Percentiles rank a stretch among this genome's conserved stretches.
Evolutionary conservation across 768 basidiomycete genomes (phyloP).

Genomic region (Piloderma croceum): DNA sequence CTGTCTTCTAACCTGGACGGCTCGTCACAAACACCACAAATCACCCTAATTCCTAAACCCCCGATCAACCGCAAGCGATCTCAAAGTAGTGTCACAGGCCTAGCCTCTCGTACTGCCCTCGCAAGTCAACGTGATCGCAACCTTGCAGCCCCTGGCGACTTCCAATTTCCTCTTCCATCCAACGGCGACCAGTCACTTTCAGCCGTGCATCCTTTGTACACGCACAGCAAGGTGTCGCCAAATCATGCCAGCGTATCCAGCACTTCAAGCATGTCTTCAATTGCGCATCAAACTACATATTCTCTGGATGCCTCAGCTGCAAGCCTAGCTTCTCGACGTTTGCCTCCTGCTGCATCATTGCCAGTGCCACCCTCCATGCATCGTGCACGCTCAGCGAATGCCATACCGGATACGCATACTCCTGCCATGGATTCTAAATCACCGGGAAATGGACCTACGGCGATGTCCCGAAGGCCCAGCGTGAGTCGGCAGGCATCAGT

Average conservation of each 20-base stretch:
- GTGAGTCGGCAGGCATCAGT: slow-evolving; percentile 48
- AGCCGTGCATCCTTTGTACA: too few species aligned
- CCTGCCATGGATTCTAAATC: slow-evolving; percentile 8
- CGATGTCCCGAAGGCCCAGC: slow-evolving; percentile 30
- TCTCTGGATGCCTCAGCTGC: slow-evolving; percentile 47
- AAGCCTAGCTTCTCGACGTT: slow-evolving; percentile 17
- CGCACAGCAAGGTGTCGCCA: slow-evolving; percentile 12
- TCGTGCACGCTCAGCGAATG: slow-evolving; percentile 31
- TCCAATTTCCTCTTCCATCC: slow-evolving; percentile 35
- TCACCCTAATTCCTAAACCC: slow-evolving; percentile 25
- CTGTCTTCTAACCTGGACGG: too few species aligned
- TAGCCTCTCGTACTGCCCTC: background rate
- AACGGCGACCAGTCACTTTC: background rate
- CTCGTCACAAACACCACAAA: slow-evolving; percentile 8
- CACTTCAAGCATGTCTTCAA: slow-evolving; percentile 22
- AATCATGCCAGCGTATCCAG: slow-evolving; percentile 12
- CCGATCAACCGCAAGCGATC: slow-evolving; percentile 37
- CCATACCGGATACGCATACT: slow-evolving; percentile 16
- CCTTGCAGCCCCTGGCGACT: slow-evolving; percentile 34
- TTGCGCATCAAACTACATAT: slow-evolving; percentile 49
- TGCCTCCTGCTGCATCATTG: slow-evolving; percentile 25
- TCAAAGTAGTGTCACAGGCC: slow-evolving; percentile 31
- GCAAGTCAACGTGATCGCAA: slow-evolving; percentile 25
- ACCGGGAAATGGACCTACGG: slow-evolving; percentile 8
- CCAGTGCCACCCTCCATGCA: slow-evolving; percentile 23